Evolutionary conservation across 257 asterid species (phyloP).

Genomic region (Ocimum tenuiflorum): DNA sequence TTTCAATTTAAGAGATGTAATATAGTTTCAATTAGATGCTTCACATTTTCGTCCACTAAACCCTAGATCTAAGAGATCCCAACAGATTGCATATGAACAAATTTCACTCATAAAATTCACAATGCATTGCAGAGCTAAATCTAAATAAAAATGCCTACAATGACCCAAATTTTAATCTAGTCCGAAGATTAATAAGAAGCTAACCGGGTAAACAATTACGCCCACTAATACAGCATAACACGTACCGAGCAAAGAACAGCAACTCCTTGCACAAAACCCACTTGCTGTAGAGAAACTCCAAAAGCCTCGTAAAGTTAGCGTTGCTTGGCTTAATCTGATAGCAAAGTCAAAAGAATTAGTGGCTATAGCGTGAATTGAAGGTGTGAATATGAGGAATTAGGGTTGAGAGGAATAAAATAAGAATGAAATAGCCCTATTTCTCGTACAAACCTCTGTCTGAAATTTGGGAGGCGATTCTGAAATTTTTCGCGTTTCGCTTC

Average conservation of each 20-base stretch:
- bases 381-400: neutral
- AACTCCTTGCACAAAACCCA: constrained; percentile 20
- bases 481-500: neutral
- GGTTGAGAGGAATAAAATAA: neutral
- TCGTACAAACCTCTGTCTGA: constrained; percentile 18
- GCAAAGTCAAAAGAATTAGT: neutral
- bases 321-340: constrained; percentile 11
- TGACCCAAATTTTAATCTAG: constrained; percentile 4
- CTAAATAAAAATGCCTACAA: neutral
- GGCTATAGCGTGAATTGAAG: neutral
- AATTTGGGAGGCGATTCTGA: constrained; percentile 20
- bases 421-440: constrained; percentile 2
- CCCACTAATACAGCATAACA: neutral
- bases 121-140: neutral
- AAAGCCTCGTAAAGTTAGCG: constrained; percentile 21
- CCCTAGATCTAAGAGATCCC: constrained; percentile 2
- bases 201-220: neutral
- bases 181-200: neutral
- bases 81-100: neutral
- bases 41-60: neutral
- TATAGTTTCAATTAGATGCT: neutral
- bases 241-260: constrained; percentile 27
- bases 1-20: neutral
- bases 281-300: constrained; percentile 18
- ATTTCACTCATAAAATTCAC: neutral